Conservation (phyloP, 179 eudicot genomes). For the Beta lomatogona region DNA sequence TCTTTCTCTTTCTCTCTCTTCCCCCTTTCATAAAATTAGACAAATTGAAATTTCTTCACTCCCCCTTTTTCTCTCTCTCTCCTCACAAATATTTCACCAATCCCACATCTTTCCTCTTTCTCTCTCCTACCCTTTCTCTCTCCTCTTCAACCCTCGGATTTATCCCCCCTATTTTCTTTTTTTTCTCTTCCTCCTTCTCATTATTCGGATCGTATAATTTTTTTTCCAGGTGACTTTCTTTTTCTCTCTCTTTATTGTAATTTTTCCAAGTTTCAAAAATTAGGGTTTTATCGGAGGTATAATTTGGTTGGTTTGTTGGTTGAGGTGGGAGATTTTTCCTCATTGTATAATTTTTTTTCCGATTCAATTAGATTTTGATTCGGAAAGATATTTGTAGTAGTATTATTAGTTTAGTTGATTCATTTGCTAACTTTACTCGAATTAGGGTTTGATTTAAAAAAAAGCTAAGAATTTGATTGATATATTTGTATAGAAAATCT, state of each 20-base stretch:
- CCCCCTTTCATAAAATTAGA: neutral
- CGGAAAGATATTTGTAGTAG: neutral
- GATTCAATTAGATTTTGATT: constrained; percentile 23
- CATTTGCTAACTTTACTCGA: constrained; percentile 4
- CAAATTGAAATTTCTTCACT: neutral
- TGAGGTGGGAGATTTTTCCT: neutral
- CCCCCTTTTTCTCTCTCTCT: neutral
- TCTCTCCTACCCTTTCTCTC: constrained; percentile 23
- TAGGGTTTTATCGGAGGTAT: neutral
- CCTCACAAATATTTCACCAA: neutral
- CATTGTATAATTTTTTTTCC: neutral
- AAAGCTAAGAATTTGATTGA: neutral
- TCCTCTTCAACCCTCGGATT: constrained; percentile 15
- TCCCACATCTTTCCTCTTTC: neutral
- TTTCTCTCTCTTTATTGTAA: neutral
- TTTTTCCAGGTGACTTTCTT: constrained; percentile 21
- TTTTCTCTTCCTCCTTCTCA: neutral
- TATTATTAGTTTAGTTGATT: constrained; percentile 15
- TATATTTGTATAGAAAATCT: neutral
- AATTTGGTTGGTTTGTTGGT: neutral
- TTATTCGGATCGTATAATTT: neutral
- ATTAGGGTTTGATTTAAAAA: neutral
- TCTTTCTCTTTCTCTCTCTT: neutral
- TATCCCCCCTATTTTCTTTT: neutral
- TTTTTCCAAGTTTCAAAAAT: neutral